These are phyloP conservation scores for Yamadazyma dushanensis DNA, from an alignment of 1,139 yeast species.

Conservation along the genomic window DNA sequence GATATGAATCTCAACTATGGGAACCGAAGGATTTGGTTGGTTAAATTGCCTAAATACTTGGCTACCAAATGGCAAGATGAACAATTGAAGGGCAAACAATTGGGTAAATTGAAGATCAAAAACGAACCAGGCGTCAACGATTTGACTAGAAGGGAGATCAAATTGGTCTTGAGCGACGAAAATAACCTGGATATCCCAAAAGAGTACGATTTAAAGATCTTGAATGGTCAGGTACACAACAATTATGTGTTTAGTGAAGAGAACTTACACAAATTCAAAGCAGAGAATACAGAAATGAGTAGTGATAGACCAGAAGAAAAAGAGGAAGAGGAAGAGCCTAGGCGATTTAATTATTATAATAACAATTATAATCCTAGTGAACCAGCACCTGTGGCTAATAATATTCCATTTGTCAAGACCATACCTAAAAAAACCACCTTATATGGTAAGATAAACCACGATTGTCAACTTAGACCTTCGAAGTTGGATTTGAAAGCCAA, in stretches of 20 bases:
- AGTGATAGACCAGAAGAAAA: constrained; percentile 16
- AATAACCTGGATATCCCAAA: constrained; percentile 61
- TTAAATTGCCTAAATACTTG: constrained; percentile 82
- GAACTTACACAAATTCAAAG: constrained; percentile 68
- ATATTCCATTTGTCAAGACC: constrained; percentile 72
- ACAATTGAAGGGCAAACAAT: constrained; percentile 64
- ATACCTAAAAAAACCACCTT: constrained; percentile 84
- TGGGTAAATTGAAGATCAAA: constrained; percentile 79
- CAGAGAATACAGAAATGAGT: constrained; percentile 28
- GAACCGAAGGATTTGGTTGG: constrained; percentile 82
- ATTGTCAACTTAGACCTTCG: constrained; percentile 84
- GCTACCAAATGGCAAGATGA: constrained; percentile 79
- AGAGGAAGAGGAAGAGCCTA: constrained; percentile 18
- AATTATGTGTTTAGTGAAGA: constrained; percentile 91
- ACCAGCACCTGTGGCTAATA: constrained; percentile 35
- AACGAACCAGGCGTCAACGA: constrained; percentile 34
- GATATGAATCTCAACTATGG: constrained; percentile 59
- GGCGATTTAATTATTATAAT: constrained; percentile 15
- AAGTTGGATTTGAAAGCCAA: constrained; percentile 69
- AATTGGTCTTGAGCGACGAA: constrained; percentile 51
- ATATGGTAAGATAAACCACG: constrained; percentile 88
- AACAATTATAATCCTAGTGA: constrained; percentile 1
- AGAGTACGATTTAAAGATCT: constrained; percentile 76
- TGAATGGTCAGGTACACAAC: constrained; percentile 77
- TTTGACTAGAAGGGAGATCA: constrained; percentile 49